Base-by-base conservation (phyloP, 116 monocot genomes). In the Iris pallida region DNA sequence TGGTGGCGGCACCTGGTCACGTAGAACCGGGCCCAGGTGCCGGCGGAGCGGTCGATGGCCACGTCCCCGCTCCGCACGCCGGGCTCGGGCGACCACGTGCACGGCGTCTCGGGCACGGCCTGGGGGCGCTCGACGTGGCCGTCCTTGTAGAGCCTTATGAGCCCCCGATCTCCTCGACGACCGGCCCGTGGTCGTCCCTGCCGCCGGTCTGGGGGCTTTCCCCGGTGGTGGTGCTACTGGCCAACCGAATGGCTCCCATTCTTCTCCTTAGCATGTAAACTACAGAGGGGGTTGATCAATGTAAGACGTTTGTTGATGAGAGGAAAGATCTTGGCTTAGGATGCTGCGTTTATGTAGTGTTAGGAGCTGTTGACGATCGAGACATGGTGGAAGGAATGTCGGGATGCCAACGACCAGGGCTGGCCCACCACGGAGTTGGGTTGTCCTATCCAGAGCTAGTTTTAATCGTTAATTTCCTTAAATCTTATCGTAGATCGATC, bases 131-230 rank as follows among this genome's bases (percentile, higher is more conserved):
- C 86, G 16, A 93, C 92, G 42, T 68, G 81, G 42, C 89, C 89
- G 61, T 93, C 83, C 16, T 53, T 82, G 77, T 83, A 77, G 59
- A 83, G 76, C 4, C 76, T 75, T 20, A 93, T 76, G 20, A 93
- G 80, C 17, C 92, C 89, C 70, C 47, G 71, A 93, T 89, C 79
- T 93, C 86, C 48, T 93, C 92, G 6, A 81, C 58, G 6, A 83
- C 81, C 9, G 68, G 47, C 49, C 49, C 49, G 49, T 51, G 49
- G 49, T 51, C 49, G 47, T 6, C 47, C 5, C 47, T 6, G 9
- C 13, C 7, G 13, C 49, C 49, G 13, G 49, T 7, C 7, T 51
- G 49, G 49, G 4, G 7, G 49, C 1, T 13, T 1, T 2, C 2
- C 11, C 11, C 49, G 0, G 49, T 9, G 49, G 49, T 51, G 49